Evolutionary conservation across 2,329 filamentous ascomycete genomes (phyloP).

Genomic region (Diplocarpon mali): DNA sequence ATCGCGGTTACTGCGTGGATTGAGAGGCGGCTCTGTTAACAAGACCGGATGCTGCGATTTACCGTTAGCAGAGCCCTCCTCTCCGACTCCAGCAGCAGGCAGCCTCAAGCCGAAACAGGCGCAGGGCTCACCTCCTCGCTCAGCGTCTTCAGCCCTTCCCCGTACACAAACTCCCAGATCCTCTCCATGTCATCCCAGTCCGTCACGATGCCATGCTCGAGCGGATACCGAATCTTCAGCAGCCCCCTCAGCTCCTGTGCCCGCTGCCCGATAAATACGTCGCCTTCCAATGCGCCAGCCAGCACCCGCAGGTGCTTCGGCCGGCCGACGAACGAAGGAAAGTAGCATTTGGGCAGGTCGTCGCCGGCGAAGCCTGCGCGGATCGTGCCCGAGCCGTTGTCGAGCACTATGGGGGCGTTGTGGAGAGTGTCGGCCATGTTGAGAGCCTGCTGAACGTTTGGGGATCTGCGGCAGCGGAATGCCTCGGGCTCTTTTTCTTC

Average conservation of each 20-base stretch:
- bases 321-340: constrained; percentile 91
- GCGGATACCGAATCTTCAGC: constrained; percentile 88
- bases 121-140: constrained; percentile 73
- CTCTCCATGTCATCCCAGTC: constrained; percentile 99
- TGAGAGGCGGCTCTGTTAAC: constrained; percentile 89
- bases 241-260: constrained; percentile 81
- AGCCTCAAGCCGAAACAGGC: neutral
- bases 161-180: constrained; percentile 98
- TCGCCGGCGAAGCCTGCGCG: constrained; percentile 94
- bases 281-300: constrained; percentile 91
- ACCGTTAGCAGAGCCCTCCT: neutral
- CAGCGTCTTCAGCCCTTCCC: constrained; percentile 87
- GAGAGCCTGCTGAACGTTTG: neutral
- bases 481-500: neutral
- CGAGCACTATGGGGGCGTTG: constrained; percentile 96
- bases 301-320: constrained; percentile 92
- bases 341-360: constrained; percentile 91
- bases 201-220: constrained; percentile 96
- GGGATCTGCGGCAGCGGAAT: neutral
- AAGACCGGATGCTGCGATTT: constrained; percentile 72
- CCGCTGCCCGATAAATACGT: constrained; percentile 91
- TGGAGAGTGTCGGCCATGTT: constrained; percentile 63
- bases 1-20: constrained; percentile 90
- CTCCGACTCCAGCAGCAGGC: neutral
- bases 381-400: constrained; percentile 97